Percentiles rank a stretch among this genome's conserved stretches.
phyloP scores from a whole-genome alignment of 2,329 filamentous ascomycete genomes.

The Bisporella sp. region DNA sequence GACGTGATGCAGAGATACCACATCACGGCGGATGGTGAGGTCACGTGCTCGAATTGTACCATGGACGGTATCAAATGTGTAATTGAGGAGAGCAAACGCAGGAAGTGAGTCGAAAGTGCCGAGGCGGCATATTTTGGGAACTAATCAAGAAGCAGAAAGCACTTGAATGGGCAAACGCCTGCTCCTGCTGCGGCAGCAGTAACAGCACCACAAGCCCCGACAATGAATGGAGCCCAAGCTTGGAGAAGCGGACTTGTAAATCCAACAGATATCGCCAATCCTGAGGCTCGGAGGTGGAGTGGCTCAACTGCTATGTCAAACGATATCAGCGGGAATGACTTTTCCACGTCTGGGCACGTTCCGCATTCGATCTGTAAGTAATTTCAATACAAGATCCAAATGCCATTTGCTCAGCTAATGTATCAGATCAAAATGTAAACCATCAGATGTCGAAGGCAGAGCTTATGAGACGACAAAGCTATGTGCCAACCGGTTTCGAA shows the following conservation, averaged over 20 bases:
- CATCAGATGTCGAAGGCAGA: constrained; percentile 14
- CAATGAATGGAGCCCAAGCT: constrained; percentile 5
- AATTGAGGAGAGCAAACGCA: constrained; percentile 57
- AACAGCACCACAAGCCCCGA: constrained; percentile 1
- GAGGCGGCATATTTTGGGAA: constrained; percentile 11
- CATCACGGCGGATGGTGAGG: constrained; percentile 19
- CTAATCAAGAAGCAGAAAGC: constrained; percentile 13
- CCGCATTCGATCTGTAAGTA: constrained; percentile 27
- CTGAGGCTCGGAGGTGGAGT: constrained; percentile 19
- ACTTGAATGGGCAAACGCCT: constrained; percentile 16
- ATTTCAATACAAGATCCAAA: not conserved
- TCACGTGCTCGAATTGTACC: constrained; percentile 25
- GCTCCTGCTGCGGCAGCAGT: constrained; percentile 5
- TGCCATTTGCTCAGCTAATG: constrained; percentile 2
- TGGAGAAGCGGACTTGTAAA: constrained; percentile 20
- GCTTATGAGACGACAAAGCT: constrained; percentile 13
- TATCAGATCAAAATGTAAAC: constrained; percentile 19
- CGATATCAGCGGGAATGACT: constrained; percentile 12
- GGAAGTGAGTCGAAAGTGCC: constrained; percentile 44
- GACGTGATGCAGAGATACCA: constrained; percentile 73
- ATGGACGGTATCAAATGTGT: constrained; percentile 43
- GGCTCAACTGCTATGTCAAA: constrained; percentile 13
- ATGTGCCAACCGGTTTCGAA: constrained; percentile 7
- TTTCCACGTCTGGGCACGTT: constrained; percentile 14
- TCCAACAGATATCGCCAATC: constrained; percentile 20